These are phyloP conservation scores for Bipolaris sorokiniana DNA, from an alignment of 2,329 filamentous ascomycete species.

Conservation along the genomic window DNA sequence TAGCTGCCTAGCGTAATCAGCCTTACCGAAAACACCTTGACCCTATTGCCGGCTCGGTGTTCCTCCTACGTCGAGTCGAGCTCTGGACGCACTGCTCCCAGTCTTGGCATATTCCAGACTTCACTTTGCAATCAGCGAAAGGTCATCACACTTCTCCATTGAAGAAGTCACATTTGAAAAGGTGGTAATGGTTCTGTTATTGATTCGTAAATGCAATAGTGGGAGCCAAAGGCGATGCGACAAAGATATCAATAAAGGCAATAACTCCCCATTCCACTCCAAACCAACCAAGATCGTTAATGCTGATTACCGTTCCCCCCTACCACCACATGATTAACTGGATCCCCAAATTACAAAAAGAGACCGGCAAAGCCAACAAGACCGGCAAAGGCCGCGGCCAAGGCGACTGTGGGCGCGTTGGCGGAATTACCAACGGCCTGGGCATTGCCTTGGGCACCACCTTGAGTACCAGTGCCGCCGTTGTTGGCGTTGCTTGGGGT, in stretches of 20 bases:
- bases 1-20: too few species aligned
- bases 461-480: not conserved
- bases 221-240: not conserved
- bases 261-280: not conserved
- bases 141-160: too few species aligned
- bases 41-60: not conserved
- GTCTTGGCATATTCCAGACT: too few species aligned
- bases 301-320: not conserved
- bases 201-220: not conserved
- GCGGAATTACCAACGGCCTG: not conserved
- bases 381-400: constrained; percentile 4
- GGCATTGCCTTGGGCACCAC: not conserved
- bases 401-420: not conserved
- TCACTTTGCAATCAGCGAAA: too few species aligned
- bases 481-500: not conserved
- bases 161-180: not conserved
- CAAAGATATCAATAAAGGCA: not conserved
- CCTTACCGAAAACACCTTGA: not conserved
- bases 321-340: not conserved
- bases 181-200: not conserved
- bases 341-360: not conserved
- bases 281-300: not conserved
- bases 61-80: too few species aligned
- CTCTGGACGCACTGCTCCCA: too few species aligned
- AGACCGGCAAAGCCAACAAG: constrained; percentile 3